Evolutionary conservation across 208 protist genomes (phyloP), one percentile per base, ranked within the genome.

Genomic region (Crithidia expoeki): DNA sequence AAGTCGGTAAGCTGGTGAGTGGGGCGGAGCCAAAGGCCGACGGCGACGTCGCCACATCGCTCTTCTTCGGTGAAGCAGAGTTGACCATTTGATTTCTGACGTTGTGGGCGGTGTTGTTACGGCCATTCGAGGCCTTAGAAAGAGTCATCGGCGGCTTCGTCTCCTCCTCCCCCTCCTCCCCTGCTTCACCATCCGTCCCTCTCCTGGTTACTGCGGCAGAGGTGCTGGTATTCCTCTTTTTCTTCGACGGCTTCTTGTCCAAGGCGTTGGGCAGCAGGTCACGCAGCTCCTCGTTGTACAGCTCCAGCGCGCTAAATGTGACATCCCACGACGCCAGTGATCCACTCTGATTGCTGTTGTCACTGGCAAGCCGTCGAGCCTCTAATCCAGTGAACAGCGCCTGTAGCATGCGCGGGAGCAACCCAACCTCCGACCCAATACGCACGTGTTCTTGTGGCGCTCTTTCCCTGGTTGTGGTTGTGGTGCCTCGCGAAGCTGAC

Each of bases 221-320:
- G n/a, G n/a, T n/a, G n/a, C n/a, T n/a, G n/a, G n/a, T n/a, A n/a
- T n/a, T 36, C 9, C 28, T 21, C 51, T 2, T 56, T 19, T 56
- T 33, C 19, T 33, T 53, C 11, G 21, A 4, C 3, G 21, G 49
- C 23, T 25, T 30, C 4, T 12, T 23, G 51, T 12, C 21, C n/a
- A 79, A 2, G 1, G 49, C 34, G 0, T 62, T 30, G 10, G 84
- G 66, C 36, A 95, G 50, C 50, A 95, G 65, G 66, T 95, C 90
- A 27, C 76, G 76, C 62, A 95, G 60, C 32, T 95, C 79, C 61
- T 93, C 85, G 50, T 92, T 87, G 78, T 95, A 93, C 42, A 95
- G 58, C 63, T 95, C 87, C 40, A 95, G 17, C 0, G 85, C 87
- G 63, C 83, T 84, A 32, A 95, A 70, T 11, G 60, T 58, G 19